A percentile compares a stretch with the other conserved stretches of the same genome.
Evolutionary conservation across 257 asterid genomes (phyloP).

Genomic region (Fraxinus pennsylvanica): DNA sequence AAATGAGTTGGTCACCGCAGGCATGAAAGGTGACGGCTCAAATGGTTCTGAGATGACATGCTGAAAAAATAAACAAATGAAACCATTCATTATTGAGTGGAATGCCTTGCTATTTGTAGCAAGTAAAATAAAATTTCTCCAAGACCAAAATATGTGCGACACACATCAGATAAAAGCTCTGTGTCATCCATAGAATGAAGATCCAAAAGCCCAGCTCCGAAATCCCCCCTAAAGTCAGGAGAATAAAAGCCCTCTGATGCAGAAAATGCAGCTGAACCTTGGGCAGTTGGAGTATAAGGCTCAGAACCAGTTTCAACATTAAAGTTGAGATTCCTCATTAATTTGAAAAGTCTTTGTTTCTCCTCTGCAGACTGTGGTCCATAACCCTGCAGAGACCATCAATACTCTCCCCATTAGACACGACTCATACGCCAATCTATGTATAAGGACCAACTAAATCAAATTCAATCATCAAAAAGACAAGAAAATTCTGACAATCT

Average conservation of each 20-base stretch:
- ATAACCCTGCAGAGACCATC: constrained; percentile 60
- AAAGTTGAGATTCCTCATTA: constrained; percentile 94
- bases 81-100: constrained; percentile 24
- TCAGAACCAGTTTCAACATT: constrained; percentile 84
- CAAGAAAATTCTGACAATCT: background rate
- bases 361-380: constrained; percentile 96
- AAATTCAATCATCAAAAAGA: constrained; percentile 5
- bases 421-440: constrained; percentile 4
- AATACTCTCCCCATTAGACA: constrained; percentile 29
- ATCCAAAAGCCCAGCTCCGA: constrained; percentile 96
- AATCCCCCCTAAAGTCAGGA: constrained; percentile 89
- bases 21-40: constrained; percentile 95
- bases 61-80: constrained; percentile 45
- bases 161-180: constrained; percentile 95
- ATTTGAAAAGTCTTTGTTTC: constrained; percentile 88
- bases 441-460: background rate
- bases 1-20: constrained; percentile 68
- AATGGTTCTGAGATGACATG: constrained; percentile 91
- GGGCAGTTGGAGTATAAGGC: constrained; percentile 73
- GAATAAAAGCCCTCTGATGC: constrained; percentile 65
- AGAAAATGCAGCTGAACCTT: constrained; percentile 64
- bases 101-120: constrained; percentile 12
- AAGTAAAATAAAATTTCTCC: constrained; percentile 24
- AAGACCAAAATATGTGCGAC: constrained; percentile 22
- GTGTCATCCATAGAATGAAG: constrained; percentile 98